phyloP scores from a whole-genome alignment of 1,284 basidiomycete genomes.

The Kalmanozyma brasiliensis region DNA sequence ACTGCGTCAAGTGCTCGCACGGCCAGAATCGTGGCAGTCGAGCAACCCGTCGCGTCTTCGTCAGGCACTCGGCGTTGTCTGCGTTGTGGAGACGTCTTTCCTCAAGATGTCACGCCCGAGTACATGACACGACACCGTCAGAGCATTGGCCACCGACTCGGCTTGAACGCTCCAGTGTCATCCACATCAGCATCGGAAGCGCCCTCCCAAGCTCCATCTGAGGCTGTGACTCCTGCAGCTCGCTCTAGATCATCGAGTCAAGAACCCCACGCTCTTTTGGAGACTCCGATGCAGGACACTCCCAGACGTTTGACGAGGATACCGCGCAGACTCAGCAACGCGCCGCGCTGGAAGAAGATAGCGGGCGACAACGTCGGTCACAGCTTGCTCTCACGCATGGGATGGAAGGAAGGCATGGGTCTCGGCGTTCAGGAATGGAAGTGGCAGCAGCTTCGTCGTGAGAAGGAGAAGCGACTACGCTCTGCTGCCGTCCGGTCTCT shows the following conservation, averaged over 20 bases:
- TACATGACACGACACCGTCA: conserved; percentile 34
- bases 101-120: conserved; percentile 15
- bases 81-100: conserved; percentile 28
- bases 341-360: conserved; percentile 35
- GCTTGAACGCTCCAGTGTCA: conserved; percentile 29
- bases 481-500: conserved; percentile 20
- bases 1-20: not conserved
- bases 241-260: conserved; percentile 12
- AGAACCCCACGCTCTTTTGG: not conserved
- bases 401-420: conserved; percentile 49
- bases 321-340: conserved; percentile 19
- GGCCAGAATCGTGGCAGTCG: not conserved
- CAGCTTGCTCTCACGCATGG: conserved; percentile 39
- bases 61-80: conserved; percentile 5
- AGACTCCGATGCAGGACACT: conserved; percentile 4
- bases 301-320: conserved; percentile 7
- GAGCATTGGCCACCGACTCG: conserved; percentile 39
- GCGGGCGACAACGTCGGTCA: conserved; percentile 38
- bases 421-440: conserved; percentile 42
- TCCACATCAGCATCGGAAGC: conserved; percentile 39
- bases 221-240: conserved; percentile 14
- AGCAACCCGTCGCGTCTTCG: not conserved
- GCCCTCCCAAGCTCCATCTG: conserved; percentile 15
- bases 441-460: conserved; percentile 25
- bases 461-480: conserved; percentile 15